These are phyloP conservation scores for Paraphaeosphaeria sporulosa DNA, from an alignment of 2,329 filamentous ascomycete species.

Conservation along the genomic window DNA sequence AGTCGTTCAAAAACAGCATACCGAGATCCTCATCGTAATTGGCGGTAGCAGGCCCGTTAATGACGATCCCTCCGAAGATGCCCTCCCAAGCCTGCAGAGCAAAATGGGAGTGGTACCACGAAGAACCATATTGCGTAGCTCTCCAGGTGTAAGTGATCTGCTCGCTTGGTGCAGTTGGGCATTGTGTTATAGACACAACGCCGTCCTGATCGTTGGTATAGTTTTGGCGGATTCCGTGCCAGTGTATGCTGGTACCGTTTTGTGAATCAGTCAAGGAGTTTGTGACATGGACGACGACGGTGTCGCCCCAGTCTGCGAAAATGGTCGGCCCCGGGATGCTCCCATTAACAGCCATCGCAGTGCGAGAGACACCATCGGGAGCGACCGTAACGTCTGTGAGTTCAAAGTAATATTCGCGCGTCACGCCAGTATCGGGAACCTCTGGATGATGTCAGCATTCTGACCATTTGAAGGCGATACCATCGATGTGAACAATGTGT, in stretches of 20 bases:
- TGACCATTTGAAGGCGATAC: not conserved
- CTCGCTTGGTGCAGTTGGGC: slow-evolving; percentile 33
- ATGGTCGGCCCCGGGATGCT: slow-evolving; percentile 55
- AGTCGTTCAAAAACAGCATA: slow-evolving; percentile 53
- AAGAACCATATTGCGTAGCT: slow-evolving; percentile 51
- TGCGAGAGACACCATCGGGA: slow-evolving; percentile 62
- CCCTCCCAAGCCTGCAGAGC: slow-evolving; percentile 52
- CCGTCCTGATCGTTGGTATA: slow-evolving; percentile 43
- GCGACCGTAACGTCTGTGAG: slow-evolving; percentile 52
- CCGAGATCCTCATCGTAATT: slow-evolving; percentile 56
- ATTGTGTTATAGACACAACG: slow-evolving; percentile 43
- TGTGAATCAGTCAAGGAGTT: slow-evolving; percentile 35
- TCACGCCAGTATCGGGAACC: slow-evolving; percentile 62
- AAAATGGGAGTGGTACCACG: slow-evolving; percentile 55
- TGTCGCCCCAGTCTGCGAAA: slow-evolving; percentile 51
- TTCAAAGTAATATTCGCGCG: slow-evolving; percentile 57
- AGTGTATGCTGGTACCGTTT: slow-evolving; percentile 45
- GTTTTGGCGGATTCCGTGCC: slow-evolving; percentile 42
- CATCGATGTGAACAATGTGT: not conserved
- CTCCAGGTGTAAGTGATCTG: slow-evolving; percentile 44
- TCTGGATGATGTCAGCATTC: slow-evolving; percentile 18
- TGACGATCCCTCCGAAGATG: slow-evolving; percentile 50
- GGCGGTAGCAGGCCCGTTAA: slow-evolving; percentile 50
- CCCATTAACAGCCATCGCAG: slow-evolving; percentile 51
- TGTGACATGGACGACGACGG: slow-evolving; percentile 47